Conservation (phyloP, 192 early-diverging fungal genomes). For the Coemansia sp. region DNA sequence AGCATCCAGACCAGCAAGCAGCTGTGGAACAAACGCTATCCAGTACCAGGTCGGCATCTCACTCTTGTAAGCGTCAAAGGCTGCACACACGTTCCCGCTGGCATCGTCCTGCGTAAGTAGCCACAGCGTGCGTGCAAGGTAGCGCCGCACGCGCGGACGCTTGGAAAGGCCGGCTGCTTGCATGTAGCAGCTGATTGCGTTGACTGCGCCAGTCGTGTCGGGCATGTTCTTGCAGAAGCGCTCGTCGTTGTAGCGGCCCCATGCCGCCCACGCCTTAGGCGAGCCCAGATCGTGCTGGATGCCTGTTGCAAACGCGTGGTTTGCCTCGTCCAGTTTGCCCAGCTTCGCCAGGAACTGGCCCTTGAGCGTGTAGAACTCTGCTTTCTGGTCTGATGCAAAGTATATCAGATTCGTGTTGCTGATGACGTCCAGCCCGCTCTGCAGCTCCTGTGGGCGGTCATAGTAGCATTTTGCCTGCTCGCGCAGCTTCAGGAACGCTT, state of each 20-base stretch:
- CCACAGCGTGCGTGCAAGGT: conserved; percentile 91
- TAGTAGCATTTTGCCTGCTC: conserved; percentile 99
- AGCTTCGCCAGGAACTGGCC: conserved; percentile 93
- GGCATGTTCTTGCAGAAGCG: conserved; percentile 82
- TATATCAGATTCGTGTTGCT: conserved; percentile 99
- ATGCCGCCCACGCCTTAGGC: conserved; percentile 96
- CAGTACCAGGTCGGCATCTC: conserved; percentile 96
- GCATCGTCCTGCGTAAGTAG: conserved; percentile 86
- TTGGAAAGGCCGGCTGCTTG: conserved; percentile 91
- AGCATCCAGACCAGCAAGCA: conserved; percentile 83
- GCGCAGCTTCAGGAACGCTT: conserved; percentile 93
- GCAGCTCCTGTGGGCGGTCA: conserved; percentile 82
- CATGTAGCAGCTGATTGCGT: conserved; percentile 95
- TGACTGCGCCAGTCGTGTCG: conserved; percentile 78
- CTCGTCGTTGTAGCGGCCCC: conserved; percentile 93
- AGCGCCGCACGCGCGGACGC: conserved; percentile 83
- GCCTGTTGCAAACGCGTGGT: conserved; percentile 84
- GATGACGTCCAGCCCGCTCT: conserved; percentile 94
- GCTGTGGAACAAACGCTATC: conserved; percentile 97
- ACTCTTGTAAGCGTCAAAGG: conserved; percentile 86
- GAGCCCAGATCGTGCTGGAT: conserved; percentile 85
- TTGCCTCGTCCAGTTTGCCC: conserved; percentile 81
- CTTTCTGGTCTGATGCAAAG: conserved; percentile 88
- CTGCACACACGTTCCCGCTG: conserved; percentile 69
- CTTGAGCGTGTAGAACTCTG: conserved; percentile 97